Percentiles rank a stretch among this genome's conserved stretches.
Conservation (phyloP, 306 rosid species). For the Quercus dentata region DNA sequence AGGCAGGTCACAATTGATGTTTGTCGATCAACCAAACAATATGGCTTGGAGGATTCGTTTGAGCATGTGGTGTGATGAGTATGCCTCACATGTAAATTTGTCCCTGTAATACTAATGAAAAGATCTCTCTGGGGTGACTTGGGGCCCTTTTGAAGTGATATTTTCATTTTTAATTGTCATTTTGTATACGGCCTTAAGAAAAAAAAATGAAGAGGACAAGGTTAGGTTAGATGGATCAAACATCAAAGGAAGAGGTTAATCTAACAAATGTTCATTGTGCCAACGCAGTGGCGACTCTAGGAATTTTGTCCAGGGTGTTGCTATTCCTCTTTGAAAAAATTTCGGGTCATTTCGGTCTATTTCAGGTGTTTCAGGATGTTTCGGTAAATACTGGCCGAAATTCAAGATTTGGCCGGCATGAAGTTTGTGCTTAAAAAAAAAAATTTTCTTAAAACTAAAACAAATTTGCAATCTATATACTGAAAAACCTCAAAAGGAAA, state of each 20-base stretch:
- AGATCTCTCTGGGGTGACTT: conserved; percentile 81
- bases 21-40: conserved; percentile 60
- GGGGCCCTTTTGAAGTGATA: conserved; percentile 59
- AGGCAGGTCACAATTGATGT: conserved; percentile 73
- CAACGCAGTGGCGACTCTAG: neutral
- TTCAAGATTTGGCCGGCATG: too few relatives aligned
- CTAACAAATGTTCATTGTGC: neutral
- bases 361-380: too few relatives aligned
- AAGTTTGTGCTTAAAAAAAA: too few relatives aligned
- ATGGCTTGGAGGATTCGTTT: conserved; percentile 76
- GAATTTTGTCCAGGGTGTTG: too few relatives aligned
- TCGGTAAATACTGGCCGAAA: too few relatives aligned
- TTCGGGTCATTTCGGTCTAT: too few relatives aligned
- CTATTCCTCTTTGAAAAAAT: too few relatives aligned
- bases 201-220: neutral
- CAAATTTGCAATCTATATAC: too few relatives aligned
- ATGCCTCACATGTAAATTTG: conserved; percentile 60
- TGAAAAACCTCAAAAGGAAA: too few relatives aligned
- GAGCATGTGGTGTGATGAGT: conserved; percentile 67
- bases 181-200: neutral
- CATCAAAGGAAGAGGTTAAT: neutral
- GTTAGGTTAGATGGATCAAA: neutral
- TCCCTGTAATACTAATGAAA: too few relatives aligned
- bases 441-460: too few relatives aligned
- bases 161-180: neutral